Conservation (phyloP, 2,329 filamentous ascomycete genomes). For the Fusarium sp. region DNA sequence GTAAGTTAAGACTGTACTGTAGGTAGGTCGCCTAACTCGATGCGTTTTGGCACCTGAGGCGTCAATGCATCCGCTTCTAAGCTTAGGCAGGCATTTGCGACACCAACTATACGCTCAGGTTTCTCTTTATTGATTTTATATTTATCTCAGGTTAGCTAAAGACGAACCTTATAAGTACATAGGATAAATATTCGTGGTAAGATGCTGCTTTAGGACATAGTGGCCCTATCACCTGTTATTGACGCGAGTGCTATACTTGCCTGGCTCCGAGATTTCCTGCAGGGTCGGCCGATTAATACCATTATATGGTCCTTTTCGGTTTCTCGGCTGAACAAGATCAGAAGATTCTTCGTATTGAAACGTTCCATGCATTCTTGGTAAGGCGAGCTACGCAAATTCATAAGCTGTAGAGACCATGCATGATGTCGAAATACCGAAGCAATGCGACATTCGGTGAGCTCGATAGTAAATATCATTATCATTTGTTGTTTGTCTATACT, state of each 20-base stretch:
- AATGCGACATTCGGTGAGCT: background rate
- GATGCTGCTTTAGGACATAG: too few relatives aligned
- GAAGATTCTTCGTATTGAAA: background rate
- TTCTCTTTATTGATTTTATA: too few relatives aligned
- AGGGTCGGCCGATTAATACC: constrained; percentile 17
- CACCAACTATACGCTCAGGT: background rate
- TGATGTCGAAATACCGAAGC: constrained; percentile 14
- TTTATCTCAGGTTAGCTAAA: too few relatives aligned
- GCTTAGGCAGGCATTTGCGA: background rate
- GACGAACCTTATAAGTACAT: too few relatives aligned
- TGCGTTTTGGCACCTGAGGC: constrained; percentile 16
- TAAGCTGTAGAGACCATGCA: constrained; percentile 20
- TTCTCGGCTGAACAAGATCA: background rate
- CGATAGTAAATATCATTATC: background rate
- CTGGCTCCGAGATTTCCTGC: background rate
- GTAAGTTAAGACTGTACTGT: constrained; percentile 5
- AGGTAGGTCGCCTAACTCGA: constrained; percentile 6
- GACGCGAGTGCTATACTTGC: too few relatives aligned
- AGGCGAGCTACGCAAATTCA: constrained; percentile 30
- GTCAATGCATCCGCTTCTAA: background rate
- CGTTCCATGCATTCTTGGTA: constrained; percentile 34
- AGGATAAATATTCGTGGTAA: too few relatives aligned
- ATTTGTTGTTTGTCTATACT: background rate
- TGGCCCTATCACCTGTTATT: too few relatives aligned
- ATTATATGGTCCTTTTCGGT: background rate